phyloP scores from a whole-genome alignment of 768 basidiomycete genomes.

The Sistotremastrum niveocremeum region DNA sequence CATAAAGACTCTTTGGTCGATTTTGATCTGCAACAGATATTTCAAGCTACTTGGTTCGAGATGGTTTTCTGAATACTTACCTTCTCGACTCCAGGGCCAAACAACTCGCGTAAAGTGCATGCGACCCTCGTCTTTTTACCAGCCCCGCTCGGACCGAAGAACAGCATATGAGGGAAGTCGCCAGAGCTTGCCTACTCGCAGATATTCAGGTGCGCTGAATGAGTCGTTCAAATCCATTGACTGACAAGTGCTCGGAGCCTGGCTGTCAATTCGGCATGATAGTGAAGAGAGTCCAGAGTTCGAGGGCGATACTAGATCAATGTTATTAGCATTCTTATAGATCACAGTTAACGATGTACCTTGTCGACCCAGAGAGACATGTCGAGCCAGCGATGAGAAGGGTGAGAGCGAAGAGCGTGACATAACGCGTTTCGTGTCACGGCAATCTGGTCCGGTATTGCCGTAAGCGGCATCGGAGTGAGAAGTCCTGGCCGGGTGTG shows the following conservation, averaged over 20 bases:
- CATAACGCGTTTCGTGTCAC: no score
- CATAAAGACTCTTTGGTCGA: constrained; percentile 91
- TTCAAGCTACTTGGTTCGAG: background rate
- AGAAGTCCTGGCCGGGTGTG: no score
- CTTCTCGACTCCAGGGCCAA: constrained; percentile 88
- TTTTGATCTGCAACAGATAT: constrained; percentile 60
- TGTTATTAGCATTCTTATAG: background rate
- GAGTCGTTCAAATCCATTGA: background rate
- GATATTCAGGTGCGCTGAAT: background rate
- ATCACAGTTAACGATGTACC: constrained; percentile 16
- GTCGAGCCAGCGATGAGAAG: background rate
- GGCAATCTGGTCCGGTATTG: no score
- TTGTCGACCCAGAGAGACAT: constrained; percentile 68
- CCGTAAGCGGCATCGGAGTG: no score
- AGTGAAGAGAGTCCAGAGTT: constrained; percentile 73
- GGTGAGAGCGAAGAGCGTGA: background rate
- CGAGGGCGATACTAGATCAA: constrained; percentile 64
- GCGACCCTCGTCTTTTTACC: constrained; percentile 97
- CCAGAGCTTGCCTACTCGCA: constrained; percentile 59
- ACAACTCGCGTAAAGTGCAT: constrained; percentile 77
- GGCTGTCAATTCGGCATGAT: constrained; percentile 69
- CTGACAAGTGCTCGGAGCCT: constrained; percentile 70
- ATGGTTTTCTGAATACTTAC: constrained; percentile 25
- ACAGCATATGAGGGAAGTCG: constrained; percentile 95
- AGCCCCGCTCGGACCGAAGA: constrained; percentile 94